Evolutionary conservation across 1,284 basidiomycete genomes (phyloP), one percentile per base, ranked within the genome.

Genomic region (Pyrrhoderma noxium): DNA sequence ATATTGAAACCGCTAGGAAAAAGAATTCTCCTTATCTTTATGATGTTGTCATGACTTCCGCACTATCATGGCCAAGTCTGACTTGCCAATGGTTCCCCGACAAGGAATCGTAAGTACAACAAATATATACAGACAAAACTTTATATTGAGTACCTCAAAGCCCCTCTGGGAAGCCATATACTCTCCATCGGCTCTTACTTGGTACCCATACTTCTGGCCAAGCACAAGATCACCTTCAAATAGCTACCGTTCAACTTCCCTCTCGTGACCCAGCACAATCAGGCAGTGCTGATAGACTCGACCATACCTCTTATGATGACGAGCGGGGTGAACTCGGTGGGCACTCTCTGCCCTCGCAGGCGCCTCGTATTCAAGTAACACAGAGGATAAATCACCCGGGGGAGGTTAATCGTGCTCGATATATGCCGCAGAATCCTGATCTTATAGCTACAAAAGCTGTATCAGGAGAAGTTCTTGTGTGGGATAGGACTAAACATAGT

Each of bases 61-160:
- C 96, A 22, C 77, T 99, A 49, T 93, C 97, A 66, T 99, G 96
- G 96, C 96, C 96, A 14, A 93, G 87, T 61, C 68, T 99, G 61
- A 99, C 96, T 2, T 94, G 91, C 66, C 96, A 99, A 71, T 99
- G 96, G 96, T 91, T 99, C 66, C 96, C 96, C 0, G 95, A 99
- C 74, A 87, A 85, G 68, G 93, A 97, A 69, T 79, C 80, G 92
- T 93, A 61, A 62, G 88, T 73, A 27, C 23, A 18, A 34, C 35
- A 51, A 9, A 13, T 35, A 47, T 31, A 16, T 22, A 21, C 39
- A 57, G 25, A 31, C 5, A 43, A 5, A 19, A 40, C 43, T 38
- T 35, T 47, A 37, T 43, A 25, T 8, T 9, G 42, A 16, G 48
- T 43, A 7, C 19, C 22, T 56, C 1, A 8, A 55, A 90, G 87